Base-by-base conservation (phyloP, 805 yeast genomes). In the Metschnikowia vanudenii region DNA sequence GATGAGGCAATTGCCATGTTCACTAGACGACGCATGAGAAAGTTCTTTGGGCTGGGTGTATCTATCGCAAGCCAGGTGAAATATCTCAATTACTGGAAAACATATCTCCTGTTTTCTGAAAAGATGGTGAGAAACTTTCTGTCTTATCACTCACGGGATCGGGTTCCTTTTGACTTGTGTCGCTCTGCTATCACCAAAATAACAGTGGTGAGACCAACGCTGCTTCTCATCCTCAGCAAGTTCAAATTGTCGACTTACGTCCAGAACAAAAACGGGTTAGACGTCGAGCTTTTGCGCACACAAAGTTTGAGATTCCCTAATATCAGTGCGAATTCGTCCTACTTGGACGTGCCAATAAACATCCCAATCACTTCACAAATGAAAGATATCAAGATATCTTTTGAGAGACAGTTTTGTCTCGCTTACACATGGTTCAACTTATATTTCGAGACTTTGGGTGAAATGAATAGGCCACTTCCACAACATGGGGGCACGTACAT, bases 1-100 rank as follows among this genome's bases (percentile, higher is more conserved):
- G 63, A 67, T 1, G 73, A 69, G 16, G 87, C 90, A 1, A 69
- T 78, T 35, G 63, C 62, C 0, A 47, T 71, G 7, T 90, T 85
- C 60, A 79, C 85, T 2, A 46, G 56, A 7, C 69, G 74, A 42
- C 69, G 97, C 47, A 80, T 86, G 81, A 69, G 75, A 26, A 45
- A 58, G 20, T 70, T 75, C 4, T 74, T 81, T 37, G 83, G 84
- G 2, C 63, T 66, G 10, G 97, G 96, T 0, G 82, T 92, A 1
- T 78, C 88, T 0, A 87, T 88, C 28, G 50, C 56, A 14, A 82
- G 91, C 4, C 97, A 92, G 63, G 61, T 73, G 20, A 61, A 92
- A 37, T 88, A 82, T 58, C 65, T 90, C 28, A 55, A 65, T 4
- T 92, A 92, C 60, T 81, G 79, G 70, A 46, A 51, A 26, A 22